Conservation (phyloP, 2,329 filamentous ascomycete genomes). For the Didymella glomerata region DNA sequence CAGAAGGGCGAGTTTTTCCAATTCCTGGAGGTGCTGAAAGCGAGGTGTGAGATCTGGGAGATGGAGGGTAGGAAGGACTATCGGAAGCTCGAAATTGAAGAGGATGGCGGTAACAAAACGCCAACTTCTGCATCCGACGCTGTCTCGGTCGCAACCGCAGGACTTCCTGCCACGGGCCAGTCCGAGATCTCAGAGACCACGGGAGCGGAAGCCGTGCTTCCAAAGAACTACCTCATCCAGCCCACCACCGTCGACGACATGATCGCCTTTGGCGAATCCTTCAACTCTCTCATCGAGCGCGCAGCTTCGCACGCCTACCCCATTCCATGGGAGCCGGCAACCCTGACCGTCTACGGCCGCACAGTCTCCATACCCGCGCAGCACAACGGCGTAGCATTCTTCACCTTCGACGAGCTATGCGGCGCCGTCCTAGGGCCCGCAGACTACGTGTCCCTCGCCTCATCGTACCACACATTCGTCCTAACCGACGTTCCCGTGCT, state of each 20-base stretch:
- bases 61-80: slow-evolving; percentile 79
- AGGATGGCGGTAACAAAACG: slow-evolving; percentile 10
- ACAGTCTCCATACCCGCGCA: slow-evolving; percentile 67
- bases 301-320: slow-evolving; percentile 44
- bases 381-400: slow-evolving; percentile 66
- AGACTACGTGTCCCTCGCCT: slow-evolving; percentile 83
- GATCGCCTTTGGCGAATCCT: slow-evolving; percentile 31
- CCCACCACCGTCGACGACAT: slow-evolving; percentile 36
- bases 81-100: slow-evolving; percentile 59
- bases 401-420: slow-evolving; percentile 75
- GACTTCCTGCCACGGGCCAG: slow-evolving; percentile 3
- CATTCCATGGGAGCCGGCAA: slow-evolving; percentile 56
- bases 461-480: slow-evolving; percentile 80
- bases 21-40: slow-evolving; percentile 78
- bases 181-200: slow-evolving; percentile 4
- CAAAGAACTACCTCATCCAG: slow-evolving; percentile 49
- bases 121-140: background rate
- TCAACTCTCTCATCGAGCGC: slow-evolving; percentile 34
- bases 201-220: slow-evolving; percentile 26
- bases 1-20: slow-evolving; percentile 75
- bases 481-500: slow-evolving; percentile 75
- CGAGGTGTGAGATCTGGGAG: slow-evolving; percentile 83
- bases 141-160: slow-evolving; percentile 8
- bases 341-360: slow-evolving; percentile 69
- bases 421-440: slow-evolving; percentile 73